A percentile compares a stretch with the other conserved stretches of the same genome.
phyloP scores from a whole-genome alignment of 345 rosid species.

The Ceriops decandra region DNA sequence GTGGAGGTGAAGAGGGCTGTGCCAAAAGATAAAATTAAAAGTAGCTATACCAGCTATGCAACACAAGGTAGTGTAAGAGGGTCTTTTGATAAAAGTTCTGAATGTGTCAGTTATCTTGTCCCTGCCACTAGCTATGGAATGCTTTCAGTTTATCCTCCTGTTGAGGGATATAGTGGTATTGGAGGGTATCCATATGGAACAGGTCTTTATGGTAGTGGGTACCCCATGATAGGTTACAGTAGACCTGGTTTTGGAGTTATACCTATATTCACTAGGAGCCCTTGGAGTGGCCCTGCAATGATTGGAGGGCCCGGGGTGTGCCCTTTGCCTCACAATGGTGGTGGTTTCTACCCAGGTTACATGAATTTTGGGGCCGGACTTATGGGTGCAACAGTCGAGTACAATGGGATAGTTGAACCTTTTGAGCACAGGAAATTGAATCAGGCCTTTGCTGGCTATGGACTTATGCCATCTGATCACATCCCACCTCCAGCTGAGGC shows the following conservation, averaged over 20 bases:
- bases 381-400: conserved; percentile 18
- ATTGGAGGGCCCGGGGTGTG: conserved; percentile 33
- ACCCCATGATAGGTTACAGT: conserved; percentile 32
- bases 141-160: conserved; percentile 22
- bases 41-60: conserved; percentile 13
- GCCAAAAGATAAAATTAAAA: conserved; percentile 63
- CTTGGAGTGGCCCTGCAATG: conserved; percentile 39
- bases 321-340: conserved; percentile 28
- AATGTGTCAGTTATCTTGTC: conserved; percentile 23
- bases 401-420: conserved; percentile 24
- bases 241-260: conserved; percentile 27
- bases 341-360: conserved; percentile 34
- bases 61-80: conserved; percentile 12
- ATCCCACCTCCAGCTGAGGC: conserved; percentile 20
- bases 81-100: conserved; percentile 19
- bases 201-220: conserved; percentile 34
- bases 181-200: conserved; percentile 37
- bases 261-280: conserved; percentile 30
- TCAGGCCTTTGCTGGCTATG: conserved; percentile 21
- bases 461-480: conserved; percentile 12
- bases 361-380: conserved; percentile 30
- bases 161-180: conserved; percentile 28
- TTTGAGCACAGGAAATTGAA: conserved; percentile 25
- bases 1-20: conserved; percentile 88
- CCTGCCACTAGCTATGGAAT: conserved; percentile 35